Conservation (phyloP, 2,329 filamentous ascomycete species). For the Cytospora chrysosperma region DNA sequence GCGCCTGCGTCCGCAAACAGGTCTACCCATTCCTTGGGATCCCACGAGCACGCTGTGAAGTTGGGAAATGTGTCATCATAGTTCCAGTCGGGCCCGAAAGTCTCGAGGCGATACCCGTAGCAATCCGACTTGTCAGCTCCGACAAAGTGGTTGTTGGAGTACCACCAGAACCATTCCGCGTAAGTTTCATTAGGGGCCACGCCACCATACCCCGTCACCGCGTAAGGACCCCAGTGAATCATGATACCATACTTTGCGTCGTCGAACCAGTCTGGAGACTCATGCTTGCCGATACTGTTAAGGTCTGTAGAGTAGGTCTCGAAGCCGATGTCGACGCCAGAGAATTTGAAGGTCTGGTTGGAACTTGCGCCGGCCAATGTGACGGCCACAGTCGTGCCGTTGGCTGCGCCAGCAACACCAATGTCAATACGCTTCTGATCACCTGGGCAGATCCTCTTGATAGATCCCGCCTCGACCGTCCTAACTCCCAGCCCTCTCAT, state of each 20-base stretch:
- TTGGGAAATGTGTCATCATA: slow-evolving; percentile 57
- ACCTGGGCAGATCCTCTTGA: slow-evolving; percentile 43
- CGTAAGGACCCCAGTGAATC: slow-evolving; percentile 24
- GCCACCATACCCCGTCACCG: slow-evolving; percentile 22
- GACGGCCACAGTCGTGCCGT: slow-evolving; percentile 30
- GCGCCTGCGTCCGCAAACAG: slow-evolving; percentile 52
- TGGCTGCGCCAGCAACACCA: slow-evolving; percentile 31
- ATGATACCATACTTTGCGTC: slow-evolving; percentile 24
- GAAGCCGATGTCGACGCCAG: slow-evolving; percentile 35
- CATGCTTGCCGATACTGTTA: slow-evolving; percentile 36
- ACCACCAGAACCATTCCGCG: slow-evolving; percentile 45
- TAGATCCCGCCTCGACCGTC: slow-evolving; percentile 39
- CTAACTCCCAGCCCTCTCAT: slow-evolving; percentile 40
- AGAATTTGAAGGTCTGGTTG: slow-evolving; percentile 25
- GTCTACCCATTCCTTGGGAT: slow-evolving; percentile 54
- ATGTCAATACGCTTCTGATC: slow-evolving; percentile 42
- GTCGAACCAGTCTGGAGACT: slow-evolving; percentile 26
- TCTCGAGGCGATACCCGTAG: slow-evolving; percentile 50
- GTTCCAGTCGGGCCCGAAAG: slow-evolving; percentile 48
- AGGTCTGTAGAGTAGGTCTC: slow-evolving; percentile 36
- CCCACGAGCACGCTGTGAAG: slow-evolving; percentile 50
- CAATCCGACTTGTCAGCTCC: slow-evolving; percentile 40
- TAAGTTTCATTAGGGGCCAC: slow-evolving; percentile 23
- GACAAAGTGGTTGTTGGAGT: slow-evolving; percentile 42
- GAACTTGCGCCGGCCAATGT: slow-evolving; percentile 26